Evolutionary conservation across 129 eudicot species (phyloP), one percentile per base, ranked within the genome.

Genomic region (Escallonia herrerae): DNA sequence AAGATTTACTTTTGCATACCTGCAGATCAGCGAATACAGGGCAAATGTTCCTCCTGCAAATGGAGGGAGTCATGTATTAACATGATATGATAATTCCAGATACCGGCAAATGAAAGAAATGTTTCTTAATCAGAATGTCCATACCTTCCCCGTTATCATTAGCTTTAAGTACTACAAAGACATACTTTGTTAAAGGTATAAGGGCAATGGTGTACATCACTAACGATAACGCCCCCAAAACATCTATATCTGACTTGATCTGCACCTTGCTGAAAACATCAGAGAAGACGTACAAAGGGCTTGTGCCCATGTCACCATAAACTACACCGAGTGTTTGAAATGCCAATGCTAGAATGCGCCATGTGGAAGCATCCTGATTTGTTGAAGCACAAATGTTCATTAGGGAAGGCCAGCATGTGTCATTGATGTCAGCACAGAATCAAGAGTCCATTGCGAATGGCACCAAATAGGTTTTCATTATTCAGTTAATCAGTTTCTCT

Each of bases 301-400:
- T 93, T 2, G 99, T 93, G 56, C 99, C 99, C 96, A 93, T 77
- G 72, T 93, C 99, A 46, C 99, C 99, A 59, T 93, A 93, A 15
- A 93, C 99, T 14, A 93, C 99, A 50, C 99, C 99, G 64, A 93
- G 91, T 15, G 99, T 93, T 82, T 93, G 99, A 77, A 89, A 93
- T 69, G 96, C 96, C 78, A 86, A 46, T 44, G 91, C 84, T 63
- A 89, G 70, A 63, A 91, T 93, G 22, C 73, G 81, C 95, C 91
- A 93, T 58, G 71, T 74, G 8, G 96, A 77, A 33, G 50, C 76
- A 64, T 93, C 96, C 99, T 93, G 87, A 57, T 62, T n/a, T 52
- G 67, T 56, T 44, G 11, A 56, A 73, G 49, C 14, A 59, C 50
- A 40, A 12, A 40, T 51, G 50, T 3, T 43, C 5, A 67, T 15